Base-by-base conservation (phyloP, 208 protist species). In the Wallacemonas sp. region DNA sequence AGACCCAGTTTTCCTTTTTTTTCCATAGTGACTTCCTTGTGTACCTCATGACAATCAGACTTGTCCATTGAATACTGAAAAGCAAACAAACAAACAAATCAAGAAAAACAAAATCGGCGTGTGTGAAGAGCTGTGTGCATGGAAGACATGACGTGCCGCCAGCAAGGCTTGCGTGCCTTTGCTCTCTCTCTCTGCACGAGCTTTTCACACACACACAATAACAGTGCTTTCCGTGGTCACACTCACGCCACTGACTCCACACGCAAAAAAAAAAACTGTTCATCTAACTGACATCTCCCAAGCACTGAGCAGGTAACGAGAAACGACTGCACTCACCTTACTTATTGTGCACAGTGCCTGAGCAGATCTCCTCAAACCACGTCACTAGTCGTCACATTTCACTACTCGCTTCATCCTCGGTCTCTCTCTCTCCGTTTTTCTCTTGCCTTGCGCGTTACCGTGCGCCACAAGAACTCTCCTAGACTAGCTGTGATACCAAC, bases 1-100 rank as follows among this genome's bases (percentile, higher is more conserved):
- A 41, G 14, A 41, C 36, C 14, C 36, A 60, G 24, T 38, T 49
- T 64, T 19, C 58, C 54, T 63, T 48, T 63, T 63, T 19, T 61
- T 61, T 41, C 43, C 12, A 19, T 60, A 21, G 46, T 54, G 46
- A 29, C 46, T 19, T 27, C 46, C 14, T 41, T 14, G 36, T 41
- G 36, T 41, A 41, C 36, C 36, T 41, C 36, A 41, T 41, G 9
- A 41, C 14, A 17, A 41, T 41, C 36, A 17, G 6, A 17, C 14
- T 14, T 17, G 9, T 41, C 36, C 14, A 17, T 41, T 41, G 36
- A 49, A 49, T 49, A 49, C 6, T 41, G 36, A 49, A 49, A 49
- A 49, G 19, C 44, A 49, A 49, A 49, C 44, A 49, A 23, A 49
- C 44, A 49, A 0, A 49, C 36, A 41, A 41, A 41, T 14, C 6